Evolutionary conservation across 768 basidiomycete genomes (phyloP).

Genomic region (Lentinus tigrinus): DNA sequence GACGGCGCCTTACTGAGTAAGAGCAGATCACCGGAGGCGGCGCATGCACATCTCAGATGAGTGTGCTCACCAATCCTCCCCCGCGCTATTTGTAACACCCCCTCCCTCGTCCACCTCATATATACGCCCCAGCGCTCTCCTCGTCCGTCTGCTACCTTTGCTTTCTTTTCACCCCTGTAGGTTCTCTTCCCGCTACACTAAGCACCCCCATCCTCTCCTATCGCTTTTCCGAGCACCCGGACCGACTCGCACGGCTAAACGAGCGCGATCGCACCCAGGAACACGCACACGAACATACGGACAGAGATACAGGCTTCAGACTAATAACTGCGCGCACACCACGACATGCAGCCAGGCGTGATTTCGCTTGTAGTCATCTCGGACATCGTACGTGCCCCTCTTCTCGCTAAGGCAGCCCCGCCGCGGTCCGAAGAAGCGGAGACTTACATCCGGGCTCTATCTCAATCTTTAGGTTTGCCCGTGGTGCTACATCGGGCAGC

Average conservation of each 20-base stretch:
- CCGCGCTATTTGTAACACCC: constrained; percentile 18
- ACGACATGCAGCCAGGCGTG: constrained; percentile 19
- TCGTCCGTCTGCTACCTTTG: constrained; percentile 1
- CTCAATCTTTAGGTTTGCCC: constrained; percentile 31
- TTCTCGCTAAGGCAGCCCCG: constrained; percentile 2
- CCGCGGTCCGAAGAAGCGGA: not conserved
- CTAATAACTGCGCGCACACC: not conserved
- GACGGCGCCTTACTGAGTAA: not conserved
- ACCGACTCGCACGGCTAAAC: not conserved
- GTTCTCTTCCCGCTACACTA: not conserved
- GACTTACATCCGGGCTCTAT: not conserved
- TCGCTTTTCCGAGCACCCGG: not conserved
- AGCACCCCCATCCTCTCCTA: not conserved
- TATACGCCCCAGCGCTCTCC: constrained; percentile 13
- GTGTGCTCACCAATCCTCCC: constrained; percentile 21
- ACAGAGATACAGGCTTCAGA: not conserved
- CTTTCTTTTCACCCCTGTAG: not conserved
- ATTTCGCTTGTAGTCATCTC: constrained; percentile 31
- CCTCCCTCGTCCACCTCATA: constrained; percentile 11
- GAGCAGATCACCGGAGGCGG: constrained; percentile 3
- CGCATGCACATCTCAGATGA: constrained; percentile 4
- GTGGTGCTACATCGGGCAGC: constrained; percentile 43
- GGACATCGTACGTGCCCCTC: constrained; percentile 32
- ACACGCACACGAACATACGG: not conserved
- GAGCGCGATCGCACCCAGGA: not conserved